Conservation (phyloP, 805 yeast species). For the Cyberlindnera mrakii region DNA sequence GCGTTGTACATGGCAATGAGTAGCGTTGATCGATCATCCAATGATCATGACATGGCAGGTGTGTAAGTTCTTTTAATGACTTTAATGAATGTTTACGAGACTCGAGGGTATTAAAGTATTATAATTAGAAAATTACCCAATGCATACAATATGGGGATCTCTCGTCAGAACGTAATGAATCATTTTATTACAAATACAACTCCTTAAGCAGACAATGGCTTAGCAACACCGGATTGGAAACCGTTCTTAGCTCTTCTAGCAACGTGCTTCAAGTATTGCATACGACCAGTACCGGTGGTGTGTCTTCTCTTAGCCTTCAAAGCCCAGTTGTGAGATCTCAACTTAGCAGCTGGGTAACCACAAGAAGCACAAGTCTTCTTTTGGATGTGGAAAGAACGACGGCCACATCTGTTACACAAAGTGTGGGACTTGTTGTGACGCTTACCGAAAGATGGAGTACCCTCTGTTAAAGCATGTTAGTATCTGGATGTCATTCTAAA, state of each 20-base stretch:
- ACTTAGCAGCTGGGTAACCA: slow-evolving; percentile 99
- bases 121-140: too few relatives aligned
- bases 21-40: neutral
- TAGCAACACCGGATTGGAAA: slow-evolving; percentile 85
- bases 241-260: slow-evolving; percentile 98
- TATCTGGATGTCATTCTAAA: slow-evolving; percentile 10
- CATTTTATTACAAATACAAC: slow-evolving; percentile 11
- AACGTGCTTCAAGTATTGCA: slow-evolving; percentile 95
- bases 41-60: slow-evolving; percentile 2
- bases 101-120: too few relatives aligned
- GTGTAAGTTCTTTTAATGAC: neutral
- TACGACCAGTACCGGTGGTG: slow-evolving; percentile 99
- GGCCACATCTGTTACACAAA: slow-evolving; percentile 98
- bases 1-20: slow-evolving; percentile 59
- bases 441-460: slow-evolving; percentile 99
- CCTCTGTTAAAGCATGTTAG: slow-evolving; percentile 55
- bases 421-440: slow-evolving; percentile 99
- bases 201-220: slow-evolving; percentile 55
- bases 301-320: slow-evolving; percentile 98
- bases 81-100: too few relatives aligned
- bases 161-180: slow-evolving; percentile 5
- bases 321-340: slow-evolving; percentile 99
- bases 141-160: neutral
- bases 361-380: slow-evolving; percentile 98
- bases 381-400: slow-evolving; percentile 98